Percentiles rank a stretch among this genome's conserved stretches.
phyloP scores from a whole-genome alignment of 139 green algal species.

The Auxenochlorella pyrenoidosa region DNA sequence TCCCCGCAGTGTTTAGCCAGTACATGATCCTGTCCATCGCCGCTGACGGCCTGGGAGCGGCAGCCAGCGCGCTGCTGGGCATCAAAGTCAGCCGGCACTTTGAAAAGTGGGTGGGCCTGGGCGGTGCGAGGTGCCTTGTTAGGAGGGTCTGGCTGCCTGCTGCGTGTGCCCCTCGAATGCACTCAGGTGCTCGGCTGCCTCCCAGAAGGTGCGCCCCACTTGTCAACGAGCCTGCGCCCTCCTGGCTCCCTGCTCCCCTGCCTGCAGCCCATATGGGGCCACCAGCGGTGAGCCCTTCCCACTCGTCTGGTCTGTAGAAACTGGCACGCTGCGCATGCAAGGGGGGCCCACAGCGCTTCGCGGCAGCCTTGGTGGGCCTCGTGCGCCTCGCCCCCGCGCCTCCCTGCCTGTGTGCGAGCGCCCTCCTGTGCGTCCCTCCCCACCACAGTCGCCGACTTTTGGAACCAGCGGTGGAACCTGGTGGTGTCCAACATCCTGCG shows the following conservation, averaged over 20 bases:
- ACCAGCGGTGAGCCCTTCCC: background rate
- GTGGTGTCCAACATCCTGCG: background rate
- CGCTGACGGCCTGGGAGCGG: background rate
- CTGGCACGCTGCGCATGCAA: too few species aligned
- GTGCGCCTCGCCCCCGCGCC: background rate
- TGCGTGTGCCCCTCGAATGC: too few species aligned
- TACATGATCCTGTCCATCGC: background rate
- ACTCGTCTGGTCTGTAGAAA: too few species aligned
- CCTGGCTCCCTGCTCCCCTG: too few species aligned
- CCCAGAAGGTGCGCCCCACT: too few species aligned
- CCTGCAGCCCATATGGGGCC: background rate
- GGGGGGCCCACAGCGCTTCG: too few species aligned
- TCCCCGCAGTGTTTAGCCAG: background rate
- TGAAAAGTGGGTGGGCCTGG: background rate
- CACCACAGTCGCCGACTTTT: background rate
- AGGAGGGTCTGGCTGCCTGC: background rate
- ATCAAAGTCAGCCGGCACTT: background rate
- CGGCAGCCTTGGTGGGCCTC: too few species aligned
- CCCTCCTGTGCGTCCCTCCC: background rate
- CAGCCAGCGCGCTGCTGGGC: background rate
- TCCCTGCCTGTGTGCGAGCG: background rate
- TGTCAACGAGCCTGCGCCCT: too few species aligned
- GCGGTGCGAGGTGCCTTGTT: background rate
- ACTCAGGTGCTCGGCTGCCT: background rate
- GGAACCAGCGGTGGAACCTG: conserved; percentile 8